A percentile compares a stretch with the other conserved stretches of the same genome.
These are phyloP conservation scores for Ganoderma boninense DNA, from an alignment of 1,284 basidiomycete genomes.

Conservation along the genomic window DNA sequence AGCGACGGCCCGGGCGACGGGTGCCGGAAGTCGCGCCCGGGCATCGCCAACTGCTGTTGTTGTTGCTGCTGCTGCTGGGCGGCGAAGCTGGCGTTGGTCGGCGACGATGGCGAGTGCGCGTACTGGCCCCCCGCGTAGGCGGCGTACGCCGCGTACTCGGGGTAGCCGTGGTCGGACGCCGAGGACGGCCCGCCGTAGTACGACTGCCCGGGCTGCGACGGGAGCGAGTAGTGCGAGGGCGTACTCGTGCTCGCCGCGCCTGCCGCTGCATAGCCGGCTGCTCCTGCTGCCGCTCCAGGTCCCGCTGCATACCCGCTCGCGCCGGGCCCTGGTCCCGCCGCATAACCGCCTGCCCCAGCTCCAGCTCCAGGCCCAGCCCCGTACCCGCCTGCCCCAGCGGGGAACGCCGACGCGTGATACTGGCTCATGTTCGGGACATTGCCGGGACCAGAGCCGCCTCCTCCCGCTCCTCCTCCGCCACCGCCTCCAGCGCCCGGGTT, in stretches of 20 bases:
- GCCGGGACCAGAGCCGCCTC: background rate
- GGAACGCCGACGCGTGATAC: slow-evolving; percentile 36
- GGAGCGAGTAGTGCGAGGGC: slow-evolving; percentile 31
- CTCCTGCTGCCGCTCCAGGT: background rate
- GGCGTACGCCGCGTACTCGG: slow-evolving; percentile 37
- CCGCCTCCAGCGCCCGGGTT: background rate
- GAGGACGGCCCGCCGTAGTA: slow-evolving; percentile 30
- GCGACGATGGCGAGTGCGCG: slow-evolving; percentile 25
- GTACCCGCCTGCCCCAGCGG: slow-evolving; percentile 31
- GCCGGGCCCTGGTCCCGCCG: background rate
- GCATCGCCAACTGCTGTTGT: slow-evolving; percentile 10
- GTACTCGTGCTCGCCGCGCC: slow-evolving; percentile 8
- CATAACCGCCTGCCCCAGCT: background rate
- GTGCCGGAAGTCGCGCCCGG: slow-evolving; percentile 36
- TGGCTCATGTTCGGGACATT: slow-evolving; percentile 37
- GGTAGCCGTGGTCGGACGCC: slow-evolving; percentile 30
- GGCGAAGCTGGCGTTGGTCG: slow-evolving; percentile 23
- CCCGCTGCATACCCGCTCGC: background rate
- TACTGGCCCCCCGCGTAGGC: slow-evolving; percentile 33
- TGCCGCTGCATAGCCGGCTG: background rate
- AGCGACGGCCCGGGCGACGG: slow-evolving; percentile 42
- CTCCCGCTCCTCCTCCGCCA: background rate
- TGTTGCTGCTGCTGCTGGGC: slow-evolving; percentile 15
- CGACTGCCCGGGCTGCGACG: slow-evolving; percentile 31
- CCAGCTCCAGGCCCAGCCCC: slow-evolving; percentile 28